A percentile compares a stretch with the other conserved stretches of the same genome.
Conservation (phyloP, 352 stramenopile genomes). For the Pythium myriotylum region DNA sequence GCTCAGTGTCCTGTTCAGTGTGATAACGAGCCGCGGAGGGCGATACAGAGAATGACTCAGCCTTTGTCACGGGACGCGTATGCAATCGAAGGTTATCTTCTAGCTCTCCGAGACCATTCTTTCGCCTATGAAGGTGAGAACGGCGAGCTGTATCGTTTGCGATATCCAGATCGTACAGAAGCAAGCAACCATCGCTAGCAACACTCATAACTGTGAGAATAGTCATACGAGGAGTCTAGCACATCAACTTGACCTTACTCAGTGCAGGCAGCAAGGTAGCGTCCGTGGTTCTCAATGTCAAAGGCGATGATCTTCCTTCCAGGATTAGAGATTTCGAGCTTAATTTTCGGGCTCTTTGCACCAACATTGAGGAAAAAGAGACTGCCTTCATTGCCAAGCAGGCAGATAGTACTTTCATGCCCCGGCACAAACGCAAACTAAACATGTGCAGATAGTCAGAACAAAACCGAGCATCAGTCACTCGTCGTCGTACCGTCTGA, state of each 20-base stretch:
- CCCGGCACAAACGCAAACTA: constrained; percentile 74
- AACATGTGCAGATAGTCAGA: too few relatives aligned
- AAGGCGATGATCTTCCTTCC: constrained; percentile 60
- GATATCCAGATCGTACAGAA: constrained; percentile 86
- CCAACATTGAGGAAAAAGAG: constrained; percentile 79
- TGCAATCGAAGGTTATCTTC: constrained; percentile 40
- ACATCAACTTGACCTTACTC: constrained; percentile 39
- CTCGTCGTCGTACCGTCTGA: constrained; percentile 40
- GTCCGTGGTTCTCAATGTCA: constrained; percentile 68
- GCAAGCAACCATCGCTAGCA: constrained; percentile 69
- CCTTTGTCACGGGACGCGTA: constrained; percentile 42
- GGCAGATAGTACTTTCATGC: constrained; percentile 56
- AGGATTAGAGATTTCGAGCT: constrained; percentile 64
- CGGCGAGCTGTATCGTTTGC: constrained; percentile 56
- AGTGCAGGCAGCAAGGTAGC: constrained; percentile 68
- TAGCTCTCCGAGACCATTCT: constrained; percentile 49
- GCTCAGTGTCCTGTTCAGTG: constrained; percentile 18
- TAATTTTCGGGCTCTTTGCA: constrained; percentile 69
- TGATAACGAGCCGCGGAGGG: not conserved
- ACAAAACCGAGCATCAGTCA: not conserved
- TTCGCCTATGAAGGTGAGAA: constrained; percentile 37
- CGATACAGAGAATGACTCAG: not conserved
- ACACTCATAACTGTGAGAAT: not conserved
- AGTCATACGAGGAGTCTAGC: not conserved
- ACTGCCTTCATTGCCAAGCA: constrained; percentile 67